These are phyloP conservation scores for Teunomyces barrocoloradensis DNA, from an alignment of 805 yeast genomes.

Conservation along the genomic window DNA sequence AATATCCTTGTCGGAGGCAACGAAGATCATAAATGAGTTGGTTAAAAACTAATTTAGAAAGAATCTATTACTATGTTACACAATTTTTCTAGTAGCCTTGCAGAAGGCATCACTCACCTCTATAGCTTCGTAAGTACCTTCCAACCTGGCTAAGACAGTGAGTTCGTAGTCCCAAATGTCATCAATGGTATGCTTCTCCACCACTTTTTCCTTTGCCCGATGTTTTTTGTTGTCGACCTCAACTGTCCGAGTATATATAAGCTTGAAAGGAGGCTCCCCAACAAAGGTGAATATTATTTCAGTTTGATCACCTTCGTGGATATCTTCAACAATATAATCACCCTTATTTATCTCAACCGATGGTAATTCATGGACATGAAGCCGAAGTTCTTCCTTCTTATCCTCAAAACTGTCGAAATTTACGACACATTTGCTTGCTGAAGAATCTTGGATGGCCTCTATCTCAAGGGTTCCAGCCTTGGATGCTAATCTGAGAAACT, in stretches of 20 bases:
- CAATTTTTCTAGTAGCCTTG: conserved; percentile 19
- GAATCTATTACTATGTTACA: conserved; percentile 1
- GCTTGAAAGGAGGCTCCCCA: conserved; percentile 88
- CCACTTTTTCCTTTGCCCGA: conserved; percentile 27
- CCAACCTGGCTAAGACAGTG: conserved; percentile 72
- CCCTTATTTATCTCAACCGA: conserved; percentile 86
- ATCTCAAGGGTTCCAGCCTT: conserved; percentile 76
- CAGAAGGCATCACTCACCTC: conserved; percentile 87
- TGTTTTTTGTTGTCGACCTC: conserved; percentile 24
- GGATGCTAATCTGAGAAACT: conserved; percentile 69
- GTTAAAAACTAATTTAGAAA: conserved; percentile 1
- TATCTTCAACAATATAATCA: conserved; percentile 69
- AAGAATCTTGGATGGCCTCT: conserved; percentile 67
- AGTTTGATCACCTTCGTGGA: conserved; percentile 93
- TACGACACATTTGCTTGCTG: conserved; percentile 67
- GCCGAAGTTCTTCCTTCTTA: conserved; percentile 27
- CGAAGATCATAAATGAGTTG: conserved; percentile 11
- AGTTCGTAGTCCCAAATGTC: conserved; percentile 70
- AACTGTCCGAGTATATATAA: conserved; percentile 78
- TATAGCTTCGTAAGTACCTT: conserved; percentile 92
- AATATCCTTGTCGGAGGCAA: conserved; percentile 11
- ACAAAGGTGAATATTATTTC: conserved; percentile 78
- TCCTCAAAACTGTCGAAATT: conserved; percentile 44
- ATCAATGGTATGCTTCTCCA: conserved; percentile 60
- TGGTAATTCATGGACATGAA: conserved; percentile 48